Evolutionary conservation across 192 early-diverging fungal species (phyloP).

Genomic region (Phlyctochytrium arcticum): DNA sequence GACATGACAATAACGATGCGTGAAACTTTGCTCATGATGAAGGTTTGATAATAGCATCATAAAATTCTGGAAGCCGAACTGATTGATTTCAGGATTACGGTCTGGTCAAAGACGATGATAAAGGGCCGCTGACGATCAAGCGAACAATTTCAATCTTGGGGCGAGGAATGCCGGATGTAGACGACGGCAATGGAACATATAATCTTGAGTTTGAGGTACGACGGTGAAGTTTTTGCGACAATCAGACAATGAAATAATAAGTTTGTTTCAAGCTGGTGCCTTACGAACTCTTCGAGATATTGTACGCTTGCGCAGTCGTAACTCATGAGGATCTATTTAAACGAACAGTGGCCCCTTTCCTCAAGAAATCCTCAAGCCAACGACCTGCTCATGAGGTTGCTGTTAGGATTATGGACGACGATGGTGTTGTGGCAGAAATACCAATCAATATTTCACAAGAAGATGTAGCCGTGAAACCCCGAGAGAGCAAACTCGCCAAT

Average conservation of each 20-base stretch:
- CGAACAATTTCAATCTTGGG: conserved; percentile 33
- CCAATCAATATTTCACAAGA: too few species aligned
- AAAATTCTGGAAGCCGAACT: not conserved
- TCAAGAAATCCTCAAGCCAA: too few species aligned
- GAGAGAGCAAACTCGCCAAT: too few species aligned
- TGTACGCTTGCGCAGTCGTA: conserved; percentile 27
- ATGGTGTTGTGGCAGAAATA: too few species aligned
- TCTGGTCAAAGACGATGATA: conserved; percentile 20
- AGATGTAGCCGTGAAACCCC: too few species aligned
- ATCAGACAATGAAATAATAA: not conserved
- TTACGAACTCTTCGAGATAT: conserved; percentile 29
- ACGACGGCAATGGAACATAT: conserved; percentile 22
- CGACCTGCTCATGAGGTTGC: too few species aligned
- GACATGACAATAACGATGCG: conserved; percentile 42
- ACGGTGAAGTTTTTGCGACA: not conserved
- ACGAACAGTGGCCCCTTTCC: not conserved
- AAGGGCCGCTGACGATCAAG: conserved; percentile 28
- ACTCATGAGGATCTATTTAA: conserved; percentile 8
- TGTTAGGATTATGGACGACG: too few species aligned
- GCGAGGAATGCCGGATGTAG: conserved; percentile 14
- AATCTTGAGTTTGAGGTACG: conserved; percentile 51
- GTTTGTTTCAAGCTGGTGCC: conserved; percentile 28
- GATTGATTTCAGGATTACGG: conserved; percentile 32
- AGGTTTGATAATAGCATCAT: conserved; percentile 9
- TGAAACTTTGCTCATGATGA: conserved; percentile 34